Base-by-base conservation (phyloP, 2,329 filamentous ascomycete species). In the Chalaropsis thielavioides region DNA sequence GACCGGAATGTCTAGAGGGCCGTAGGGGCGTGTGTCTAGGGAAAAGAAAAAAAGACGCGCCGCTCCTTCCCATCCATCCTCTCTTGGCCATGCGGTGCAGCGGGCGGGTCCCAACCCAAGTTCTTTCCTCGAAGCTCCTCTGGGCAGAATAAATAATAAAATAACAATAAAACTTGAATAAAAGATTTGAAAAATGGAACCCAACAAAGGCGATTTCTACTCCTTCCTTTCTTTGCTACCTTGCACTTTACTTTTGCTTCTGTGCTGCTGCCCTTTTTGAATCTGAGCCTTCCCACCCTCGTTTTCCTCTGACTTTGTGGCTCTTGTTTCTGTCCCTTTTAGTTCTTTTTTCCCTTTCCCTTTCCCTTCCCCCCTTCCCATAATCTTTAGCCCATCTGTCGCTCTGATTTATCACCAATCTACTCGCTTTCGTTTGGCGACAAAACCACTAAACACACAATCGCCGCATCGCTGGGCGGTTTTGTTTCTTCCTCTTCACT, bases 211-310 rank as follows among this genome's bases (percentile, higher is more conserved):
- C 46, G 24, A 51, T 8, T 17, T 51, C 46, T 19, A 51, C 19
- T 24, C 46, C 13, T 51, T 51, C 46, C 46, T 51, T 51, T 51
- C 22, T 51, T 15, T 8, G 17, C 27, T 58, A 35, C 51, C 51
- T 27, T 58, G 51, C 27, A 35, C 17, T n/a, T 17, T 31, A 27
- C 24, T 35, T 31, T 13, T 58, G 51, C 24, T 58, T 58, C 51
- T 58, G 51, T 58, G 51, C 51, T 58, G 51, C 51, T 56, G 27
- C 51, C 51, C 51, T 58, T 58, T 58, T 58, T 58, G 51, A 31
- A 58, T 58, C 51, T 35, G 51, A 15, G 38, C 51, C 51, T 58
- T 31, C 51, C 51, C 51, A 58, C 15, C 43, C 27, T 38, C 27
- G 35, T n/a, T 58, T 56, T 38, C 17, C 24, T 31, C 15, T 31